phyloP scores from a whole-genome alignment of 1,284 basidiomycete genomes.

The Cryptococcus sp. region DNA sequence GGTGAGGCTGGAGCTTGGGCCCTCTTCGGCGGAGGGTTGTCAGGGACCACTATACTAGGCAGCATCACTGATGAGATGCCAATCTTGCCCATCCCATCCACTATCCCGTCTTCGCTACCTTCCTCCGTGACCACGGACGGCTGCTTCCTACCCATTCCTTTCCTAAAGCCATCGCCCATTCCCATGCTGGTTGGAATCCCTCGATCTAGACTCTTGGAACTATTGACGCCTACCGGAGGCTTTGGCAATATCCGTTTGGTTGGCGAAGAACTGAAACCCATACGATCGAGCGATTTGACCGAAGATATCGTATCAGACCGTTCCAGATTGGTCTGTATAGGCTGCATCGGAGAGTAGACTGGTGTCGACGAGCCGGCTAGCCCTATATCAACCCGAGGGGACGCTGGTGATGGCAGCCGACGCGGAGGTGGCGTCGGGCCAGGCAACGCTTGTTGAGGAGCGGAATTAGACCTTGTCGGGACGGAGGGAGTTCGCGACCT shows the following conservation, averaged over 20 bases:
- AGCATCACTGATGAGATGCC: constrained; percentile 6
- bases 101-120: constrained; percentile 18
- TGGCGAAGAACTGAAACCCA: constrained; percentile 25
- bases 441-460: constrained; percentile 9
- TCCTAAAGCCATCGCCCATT: constrained; percentile 9
- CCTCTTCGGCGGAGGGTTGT: not conserved
- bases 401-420: constrained; percentile 10
- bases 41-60: not conserved
- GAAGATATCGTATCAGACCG: constrained; percentile 50
- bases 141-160: constrained; percentile 19
- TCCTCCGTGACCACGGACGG: constrained; percentile 28
- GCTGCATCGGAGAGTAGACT: constrained; percentile 1
- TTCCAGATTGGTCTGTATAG: constrained; percentile 31
- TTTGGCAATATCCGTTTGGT: constrained; percentile 40
- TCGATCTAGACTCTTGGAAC: constrained; percentile 45
- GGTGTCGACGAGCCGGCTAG: constrained; percentile 6
- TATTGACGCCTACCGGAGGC: constrained; percentile 41
- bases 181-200: constrained; percentile 24
- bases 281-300: constrained; percentile 46
- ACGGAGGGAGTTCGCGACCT: constrained; percentile 11
- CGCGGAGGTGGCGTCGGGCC: constrained; percentile 15
- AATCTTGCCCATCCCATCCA: constrained; percentile 6
- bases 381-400: not conserved
- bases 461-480: not conserved
- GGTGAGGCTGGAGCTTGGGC: constrained; percentile 25